Evolutionary conservation across 345 rosid species (phyloP).

Genomic region (Theobroma cacao): DNA sequence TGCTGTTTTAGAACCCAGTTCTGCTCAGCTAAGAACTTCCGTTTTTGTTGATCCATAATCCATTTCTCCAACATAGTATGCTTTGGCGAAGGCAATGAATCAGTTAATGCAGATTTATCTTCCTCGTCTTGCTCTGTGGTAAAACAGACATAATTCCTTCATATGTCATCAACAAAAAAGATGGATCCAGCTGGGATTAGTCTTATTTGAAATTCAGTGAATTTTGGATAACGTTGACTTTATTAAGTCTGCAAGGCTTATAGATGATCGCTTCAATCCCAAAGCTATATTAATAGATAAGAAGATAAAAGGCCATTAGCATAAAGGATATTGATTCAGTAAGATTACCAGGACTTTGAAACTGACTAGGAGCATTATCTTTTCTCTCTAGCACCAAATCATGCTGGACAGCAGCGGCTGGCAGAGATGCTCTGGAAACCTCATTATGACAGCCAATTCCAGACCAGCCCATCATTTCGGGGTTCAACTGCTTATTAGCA

Average conservation of each 20-base stretch:
- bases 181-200: constrained; percentile 13
- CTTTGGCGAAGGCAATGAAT: constrained; percentile 51
- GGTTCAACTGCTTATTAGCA: constrained; percentile 38
- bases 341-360: constrained; percentile 30
- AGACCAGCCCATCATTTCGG: constrained; percentile 45
- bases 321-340: background rate
- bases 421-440: constrained; percentile 29
- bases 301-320: constrained; percentile 6
- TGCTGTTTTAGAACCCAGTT: constrained; percentile 63
- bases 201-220: constrained; percentile 22
- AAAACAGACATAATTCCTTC: constrained; percentile 28
- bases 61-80: constrained; percentile 82
- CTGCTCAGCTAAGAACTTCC: constrained; percentile 50
- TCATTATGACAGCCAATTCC: constrained; percentile 44
- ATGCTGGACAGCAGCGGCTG: constrained; percentile 32
- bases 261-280: background rate
- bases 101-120: constrained; percentile 39
- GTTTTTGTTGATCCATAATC: constrained; percentile 67
- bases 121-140: constrained; percentile 54
- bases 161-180: constrained; percentile 17
- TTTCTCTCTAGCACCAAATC: constrained; percentile 32
- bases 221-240: constrained; percentile 8
- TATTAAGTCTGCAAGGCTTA: background rate
- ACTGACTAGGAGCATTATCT: constrained; percentile 29
- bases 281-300: background rate